A percentile compares a stretch with the other conserved stretches of the same genome.
These are phyloP conservation scores for Cladophialophora yegresii DNA, from an alignment of 2,329 filamentous ascomycete genomes.

Conservation along the genomic window DNA sequence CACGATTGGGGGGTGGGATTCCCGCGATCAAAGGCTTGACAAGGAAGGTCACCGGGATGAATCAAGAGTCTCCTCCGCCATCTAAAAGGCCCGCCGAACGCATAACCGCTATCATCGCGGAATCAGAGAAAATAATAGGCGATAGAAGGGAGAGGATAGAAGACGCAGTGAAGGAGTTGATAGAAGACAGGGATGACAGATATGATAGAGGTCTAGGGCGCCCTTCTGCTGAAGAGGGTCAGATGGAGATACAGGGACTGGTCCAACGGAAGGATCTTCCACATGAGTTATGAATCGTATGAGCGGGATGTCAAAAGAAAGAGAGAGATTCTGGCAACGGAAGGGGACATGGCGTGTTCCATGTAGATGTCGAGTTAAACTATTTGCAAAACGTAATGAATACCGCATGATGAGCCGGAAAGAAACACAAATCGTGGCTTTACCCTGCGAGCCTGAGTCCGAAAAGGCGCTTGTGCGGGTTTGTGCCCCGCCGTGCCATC, in stretches of 20 bases:
- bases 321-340: neutral
- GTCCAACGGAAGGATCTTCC: slow-evolving; percentile 1
- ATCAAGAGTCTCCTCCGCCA: neutral
- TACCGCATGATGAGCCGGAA: neutral
- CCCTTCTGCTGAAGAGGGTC: neutral
- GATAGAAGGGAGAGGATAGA: neutral
- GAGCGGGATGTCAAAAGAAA: too few relatives aligned
- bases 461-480: neutral
- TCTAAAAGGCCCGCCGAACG: neutral
- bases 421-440: neutral
- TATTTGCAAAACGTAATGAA: neutral
- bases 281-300: neutral
- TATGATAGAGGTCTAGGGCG: neutral
- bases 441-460: neutral
- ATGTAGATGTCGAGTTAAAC: neutral
- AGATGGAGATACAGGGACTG: neutral
- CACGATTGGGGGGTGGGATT: neutral
- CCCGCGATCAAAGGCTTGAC: too few relatives aligned
- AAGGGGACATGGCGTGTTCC: neutral
- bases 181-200: neutral
- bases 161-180: neutral
- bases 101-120: neutral
- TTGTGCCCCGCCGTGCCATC: neutral
- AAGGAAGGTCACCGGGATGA: neutral
- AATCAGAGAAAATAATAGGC: neutral